Percentiles rank a stretch among this genome's conserved stretches.
Evolutionary conservation across 1,284 basidiomycete species (phyloP).

Genomic region (Tetrapyrgos nigripes): DNA sequence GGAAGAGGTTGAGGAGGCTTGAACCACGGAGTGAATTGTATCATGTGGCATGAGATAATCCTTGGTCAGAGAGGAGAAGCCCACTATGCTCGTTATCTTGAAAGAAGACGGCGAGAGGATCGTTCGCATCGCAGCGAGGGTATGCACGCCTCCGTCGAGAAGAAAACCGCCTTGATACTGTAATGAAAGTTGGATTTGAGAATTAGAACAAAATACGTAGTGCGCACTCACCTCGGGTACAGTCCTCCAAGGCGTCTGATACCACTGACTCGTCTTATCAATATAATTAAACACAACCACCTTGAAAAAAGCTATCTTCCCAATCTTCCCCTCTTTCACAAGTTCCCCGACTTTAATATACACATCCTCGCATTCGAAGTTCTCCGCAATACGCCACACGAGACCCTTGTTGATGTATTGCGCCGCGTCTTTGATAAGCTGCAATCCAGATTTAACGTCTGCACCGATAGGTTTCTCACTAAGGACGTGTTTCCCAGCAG

Average conservation of each 20-base stretch:
- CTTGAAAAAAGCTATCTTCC: constrained; percentile 69
- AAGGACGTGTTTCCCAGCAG: constrained; percentile 85
- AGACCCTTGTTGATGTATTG: constrained; percentile 59
- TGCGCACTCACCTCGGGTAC: constrained; percentile 70
- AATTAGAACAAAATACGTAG: not conserved
- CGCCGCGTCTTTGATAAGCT: constrained; percentile 55
- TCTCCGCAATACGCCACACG: constrained; percentile 88
- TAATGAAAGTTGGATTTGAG: constrained; percentile 14
- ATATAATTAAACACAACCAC: constrained; percentile 61
- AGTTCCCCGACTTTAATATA: constrained; percentile 58
- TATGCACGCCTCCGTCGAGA: constrained; percentile 80
- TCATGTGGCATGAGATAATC: constrained; percentile 78
- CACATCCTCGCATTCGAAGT: constrained; percentile 77
- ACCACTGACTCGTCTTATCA: constrained; percentile 71
- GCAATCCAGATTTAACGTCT: constrained; percentile 66
- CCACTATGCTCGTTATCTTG: constrained; percentile 61
- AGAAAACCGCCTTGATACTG: constrained; percentile 86
- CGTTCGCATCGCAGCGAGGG: constrained; percentile 63
- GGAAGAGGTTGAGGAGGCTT: too few relatives aligned
- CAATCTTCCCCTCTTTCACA: constrained; percentile 64
- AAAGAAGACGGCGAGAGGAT: constrained; percentile 61
- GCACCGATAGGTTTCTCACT: constrained; percentile 88
- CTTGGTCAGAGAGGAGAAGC: constrained; percentile 71
- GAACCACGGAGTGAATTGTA: constrained; percentile 65
- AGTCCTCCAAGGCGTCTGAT: constrained; percentile 84